Conservation (phyloP, 257 asterid species). For the Echium plantagineum region DNA sequence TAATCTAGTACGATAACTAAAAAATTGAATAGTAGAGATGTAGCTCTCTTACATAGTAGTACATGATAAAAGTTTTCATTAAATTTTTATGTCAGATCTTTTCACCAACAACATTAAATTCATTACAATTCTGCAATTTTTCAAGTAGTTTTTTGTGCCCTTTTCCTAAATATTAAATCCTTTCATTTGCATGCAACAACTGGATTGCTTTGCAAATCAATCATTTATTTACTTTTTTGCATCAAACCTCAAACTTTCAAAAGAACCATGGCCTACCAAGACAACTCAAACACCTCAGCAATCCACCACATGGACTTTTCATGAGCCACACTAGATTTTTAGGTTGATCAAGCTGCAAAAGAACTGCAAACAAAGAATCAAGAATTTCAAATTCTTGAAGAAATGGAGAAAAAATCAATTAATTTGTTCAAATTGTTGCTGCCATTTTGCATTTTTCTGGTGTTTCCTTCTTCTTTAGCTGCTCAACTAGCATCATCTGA, state of each 20-base stretch:
- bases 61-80: slow-evolving; percentile 21
- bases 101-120: slow-evolving; percentile 30
- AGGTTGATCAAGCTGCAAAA: too few relatives aligned
- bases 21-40: too few relatives aligned
- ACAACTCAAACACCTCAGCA: not conserved
- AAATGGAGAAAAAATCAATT: not conserved
- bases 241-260: not conserved
- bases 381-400: not conserved
- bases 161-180: not conserved
- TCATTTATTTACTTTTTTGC: not conserved
- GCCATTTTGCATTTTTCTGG: slow-evolving; percentile 5
- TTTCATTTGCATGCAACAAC: slow-evolving; percentile 1
- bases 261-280: not conserved
- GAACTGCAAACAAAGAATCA: not conserved
- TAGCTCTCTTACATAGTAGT: not conserved
- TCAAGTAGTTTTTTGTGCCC: not conserved
- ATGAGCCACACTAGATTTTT: too few relatives aligned
- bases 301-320: not conserved
- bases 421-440: slow-evolving; percentile 17
- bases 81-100: slow-evolving; percentile 22
- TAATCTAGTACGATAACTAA: too few relatives aligned
- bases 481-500: slow-evolving; percentile 53
- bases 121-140: slow-evolving; percentile 10
- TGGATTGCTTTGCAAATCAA: slow-evolving; percentile 4
- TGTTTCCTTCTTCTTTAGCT: slow-evolving; percentile 17